Base-by-base conservation (phyloP, 1,139 yeast genomes). In the Hemisphaericaspora xylofermentans region DNA sequence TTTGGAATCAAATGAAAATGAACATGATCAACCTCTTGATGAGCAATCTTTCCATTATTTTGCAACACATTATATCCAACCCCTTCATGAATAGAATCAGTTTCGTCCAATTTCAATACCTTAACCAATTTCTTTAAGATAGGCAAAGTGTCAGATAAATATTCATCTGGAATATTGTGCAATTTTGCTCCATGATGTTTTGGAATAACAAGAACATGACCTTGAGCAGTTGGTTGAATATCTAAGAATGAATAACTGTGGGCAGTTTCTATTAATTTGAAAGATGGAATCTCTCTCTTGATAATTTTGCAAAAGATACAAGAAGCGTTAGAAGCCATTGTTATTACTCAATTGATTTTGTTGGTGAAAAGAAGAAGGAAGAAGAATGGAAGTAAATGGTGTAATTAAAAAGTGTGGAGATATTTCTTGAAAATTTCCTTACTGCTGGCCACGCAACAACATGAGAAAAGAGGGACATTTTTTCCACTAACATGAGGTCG, bases 1-100 rank as follows among this genome's bases (percentile, higher is more conserved):
- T 91, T 91, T 34, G 98, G 98, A 57, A 93, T 93, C 64, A 93
- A 78, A 61, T 93, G 98, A 76, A 93, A 86, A 63, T 91, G 98
- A 43, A 91, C 97, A 62, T 93, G 98, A 56, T 86, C 95, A 46
- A 93, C 97, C 44, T 75, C 81, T 66, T 93, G 98, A 61, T 91
- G 97, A 17, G 98, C 98, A 58, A 89, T 82, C 54, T 86, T 66
- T 30, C 97, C 98, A 54, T 93, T 91, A 72, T 93, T 93, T 64
- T 91, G 98, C 50, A 91, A 73, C 22, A 91, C 63, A 60, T 91
- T 91, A 76, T 91, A 91, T 31, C 97, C 96, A 36, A 69, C 74
- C 7, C 82, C 85, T 5, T 84, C 84, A 8, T 71, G n/a, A n/a
- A n/a, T 58, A n/a, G 71, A 53, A 46, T 68, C 49, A 52, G 70